A percentile compares a stretch with the other conserved stretches of the same genome.
These are phyloP conservation scores for Alternaria ethzedia DNA, from an alignment of 2,329 filamentous ascomycete genomes.

Conservation along the genomic window DNA sequence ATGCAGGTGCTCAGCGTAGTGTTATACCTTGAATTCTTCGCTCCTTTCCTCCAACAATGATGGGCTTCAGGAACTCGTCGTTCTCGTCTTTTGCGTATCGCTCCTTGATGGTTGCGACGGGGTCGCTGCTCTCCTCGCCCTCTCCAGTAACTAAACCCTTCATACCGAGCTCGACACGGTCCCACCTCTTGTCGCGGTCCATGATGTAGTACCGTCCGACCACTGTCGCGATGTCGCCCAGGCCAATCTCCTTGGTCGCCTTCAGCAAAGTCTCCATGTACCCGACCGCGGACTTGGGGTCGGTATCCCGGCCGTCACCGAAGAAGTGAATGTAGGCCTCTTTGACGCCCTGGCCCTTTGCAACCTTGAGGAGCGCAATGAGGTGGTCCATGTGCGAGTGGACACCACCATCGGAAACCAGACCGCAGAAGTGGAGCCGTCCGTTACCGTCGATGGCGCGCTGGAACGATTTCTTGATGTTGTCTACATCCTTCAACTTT, in stretches of 20 bases:
- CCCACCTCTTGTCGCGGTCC: conserved; percentile 99
- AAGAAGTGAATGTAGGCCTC: conserved; percentile 99
- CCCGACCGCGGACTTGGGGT: conserved; percentile 88
- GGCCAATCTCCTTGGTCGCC: conserved; percentile 80
- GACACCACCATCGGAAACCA: conserved; percentile 94
- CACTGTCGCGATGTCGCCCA: conserved; percentile 87
- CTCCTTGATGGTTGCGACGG: conserved; percentile 83
- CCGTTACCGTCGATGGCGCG: conserved; percentile 87
- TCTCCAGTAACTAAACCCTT: conserved; percentile 86
- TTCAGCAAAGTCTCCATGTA: conserved; percentile 89
- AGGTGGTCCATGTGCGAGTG: conserved; percentile 96
- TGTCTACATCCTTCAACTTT: conserved; percentile 76
- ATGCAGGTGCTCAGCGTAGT: conserved; percentile 33
- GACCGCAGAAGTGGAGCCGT: conserved; percentile 86
- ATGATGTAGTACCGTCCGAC: conserved; percentile 98
- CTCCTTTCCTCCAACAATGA: conserved; percentile 89
- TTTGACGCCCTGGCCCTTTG: conserved; percentile 85
- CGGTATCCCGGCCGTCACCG: conserved; percentile 95
- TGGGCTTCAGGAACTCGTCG: conserved; percentile 98
- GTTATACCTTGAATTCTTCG: conserved; percentile 77
- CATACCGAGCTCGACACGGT: conserved; percentile 86
- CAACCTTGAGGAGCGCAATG: conserved; percentile 83
- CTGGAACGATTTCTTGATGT: conserved; percentile 78
- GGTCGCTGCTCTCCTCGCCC: conserved; percentile 84
- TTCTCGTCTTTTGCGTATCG: conserved; percentile 87